Evolutionary conservation across 352 stramenopile species (phyloP).

Genomic region (Nothophytophthora sp.): DNA sequence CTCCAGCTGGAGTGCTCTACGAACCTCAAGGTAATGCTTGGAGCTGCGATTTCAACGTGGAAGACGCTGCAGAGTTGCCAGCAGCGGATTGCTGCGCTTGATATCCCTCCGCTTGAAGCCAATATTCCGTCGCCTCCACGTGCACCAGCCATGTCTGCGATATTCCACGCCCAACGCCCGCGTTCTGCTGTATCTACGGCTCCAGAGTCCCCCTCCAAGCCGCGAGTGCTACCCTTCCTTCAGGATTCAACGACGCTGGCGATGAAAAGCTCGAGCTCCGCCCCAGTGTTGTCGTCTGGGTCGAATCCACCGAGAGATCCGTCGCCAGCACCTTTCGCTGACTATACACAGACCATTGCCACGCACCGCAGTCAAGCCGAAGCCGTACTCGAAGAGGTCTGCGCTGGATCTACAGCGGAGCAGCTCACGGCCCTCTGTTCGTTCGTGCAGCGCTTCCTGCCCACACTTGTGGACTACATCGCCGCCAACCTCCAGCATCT

Average conservation of each 20-base stretch:
- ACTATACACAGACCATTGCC: slow-evolving; percentile 12
- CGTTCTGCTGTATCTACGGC: slow-evolving; percentile 15
- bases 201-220: neutral
- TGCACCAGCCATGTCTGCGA: slow-evolving; percentile 21
- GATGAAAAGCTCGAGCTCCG: slow-evolving; percentile 14
- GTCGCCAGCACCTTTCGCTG: neutral
- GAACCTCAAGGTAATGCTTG: slow-evolving; percentile 33
- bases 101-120: slow-evolving; percentile 3
- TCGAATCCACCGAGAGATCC: neutral
- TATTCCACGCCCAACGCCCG: slow-evolving; percentile 23
- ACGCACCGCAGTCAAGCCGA: slow-evolving; percentile 11
- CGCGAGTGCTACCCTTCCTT: slow-evolving; percentile 25
- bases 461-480: slow-evolving; percentile 20
- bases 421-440: slow-evolving; percentile 25
- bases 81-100: slow-evolving; percentile 21
- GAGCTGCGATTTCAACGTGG: slow-evolving; percentile 38
- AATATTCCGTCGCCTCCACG: slow-evolving; percentile 15
- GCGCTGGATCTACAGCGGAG: slow-evolving; percentile 10
- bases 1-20: slow-evolving; percentile 28
- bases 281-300: slow-evolving; percentile 2
- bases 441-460: slow-evolving; percentile 29
- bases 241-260: slow-evolving; percentile 11
- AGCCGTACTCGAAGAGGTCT: slow-evolving; percentile 11
- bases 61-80: slow-evolving; percentile 32
- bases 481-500: slow-evolving; percentile 25